These are phyloP conservation scores for Fraxinus dipetala DNA, from an alignment of 305 asterid genomes.

Conservation along the genomic window DNA sequence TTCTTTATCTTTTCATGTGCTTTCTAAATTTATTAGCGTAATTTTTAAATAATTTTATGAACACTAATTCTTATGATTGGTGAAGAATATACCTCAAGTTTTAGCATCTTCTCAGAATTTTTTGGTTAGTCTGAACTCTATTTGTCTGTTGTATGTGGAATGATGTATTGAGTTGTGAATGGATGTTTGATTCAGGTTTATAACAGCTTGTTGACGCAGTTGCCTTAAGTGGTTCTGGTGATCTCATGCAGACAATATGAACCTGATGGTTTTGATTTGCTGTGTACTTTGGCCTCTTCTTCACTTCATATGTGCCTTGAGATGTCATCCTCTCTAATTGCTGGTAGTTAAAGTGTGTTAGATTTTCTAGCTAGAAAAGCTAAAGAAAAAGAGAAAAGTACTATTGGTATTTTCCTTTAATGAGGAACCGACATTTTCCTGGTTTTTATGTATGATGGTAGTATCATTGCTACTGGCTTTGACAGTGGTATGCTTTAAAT, in stretches of 20 bases:
- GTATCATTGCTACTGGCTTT: slow-evolving; percentile 15
- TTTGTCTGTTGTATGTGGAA: slow-evolving; percentile 35
- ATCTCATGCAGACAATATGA: slow-evolving; percentile 56
- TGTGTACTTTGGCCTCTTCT: slow-evolving; percentile 59
- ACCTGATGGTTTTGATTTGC: slow-evolving; percentile 71
- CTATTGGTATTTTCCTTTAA: slow-evolving; percentile 16
- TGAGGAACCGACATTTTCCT: slow-evolving; percentile 24
- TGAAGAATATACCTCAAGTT: not conserved
- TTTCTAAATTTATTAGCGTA: slow-evolving; percentile 1
- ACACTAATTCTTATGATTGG: not conserved
- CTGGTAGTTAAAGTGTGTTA: slow-evolving; percentile 35
- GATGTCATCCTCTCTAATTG: slow-evolving; percentile 43
- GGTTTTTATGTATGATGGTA: slow-evolving; percentile 28
- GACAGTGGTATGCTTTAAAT: slow-evolving; percentile 20
- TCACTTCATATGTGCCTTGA: slow-evolving; percentile 48
- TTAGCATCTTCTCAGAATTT: not conserved
- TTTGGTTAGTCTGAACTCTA: slow-evolving; percentile 17
- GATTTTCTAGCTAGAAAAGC: slow-evolving; percentile 23
- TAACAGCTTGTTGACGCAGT: slow-evolving; percentile 69
- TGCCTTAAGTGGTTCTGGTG: slow-evolving; percentile 70
- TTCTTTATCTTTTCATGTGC: not conserved
- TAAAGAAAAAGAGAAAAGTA: slow-evolving; percentile 15
- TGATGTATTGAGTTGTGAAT: slow-evolving; percentile 50
- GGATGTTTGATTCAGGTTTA: slow-evolving; percentile 71
- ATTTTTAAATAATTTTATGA: slow-evolving; percentile 1